A percentile compares a stretch with the other conserved stretches of the same genome.
These are phyloP conservation scores for Amanita pallidorosea DNA, from an alignment of 768 basidiomycete genomes.

Conservation along the genomic window DNA sequence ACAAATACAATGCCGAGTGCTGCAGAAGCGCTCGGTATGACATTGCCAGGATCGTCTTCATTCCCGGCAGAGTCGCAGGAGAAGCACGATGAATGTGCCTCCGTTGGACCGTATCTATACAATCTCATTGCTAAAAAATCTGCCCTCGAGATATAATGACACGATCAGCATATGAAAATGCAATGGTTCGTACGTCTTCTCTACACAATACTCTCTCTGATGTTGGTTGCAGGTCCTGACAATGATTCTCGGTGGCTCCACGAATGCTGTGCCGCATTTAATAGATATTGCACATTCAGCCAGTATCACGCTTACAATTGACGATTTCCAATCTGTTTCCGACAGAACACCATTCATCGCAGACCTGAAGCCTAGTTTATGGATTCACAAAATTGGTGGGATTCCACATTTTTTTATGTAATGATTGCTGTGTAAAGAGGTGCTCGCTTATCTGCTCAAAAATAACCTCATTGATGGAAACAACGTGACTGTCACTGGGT, in stretches of 20 bases:
- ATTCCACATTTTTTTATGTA: constrained; percentile 42
- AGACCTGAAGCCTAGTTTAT: constrained; percentile 94
- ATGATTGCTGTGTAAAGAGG: constrained; percentile 35
- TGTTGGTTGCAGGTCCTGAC: constrained; percentile 59
- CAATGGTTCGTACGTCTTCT: constrained; percentile 53
- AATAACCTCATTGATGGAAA: constrained; percentile 85
- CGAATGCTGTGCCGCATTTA: constrained; percentile 93
- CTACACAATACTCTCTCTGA: not conserved
- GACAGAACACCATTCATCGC: constrained; percentile 92
- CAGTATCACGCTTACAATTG: constrained; percentile 77
- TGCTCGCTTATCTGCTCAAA: constrained; percentile 78
- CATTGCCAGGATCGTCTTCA: constrained; percentile 89
- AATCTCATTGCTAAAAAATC: constrained; percentile 87
- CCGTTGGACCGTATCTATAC: constrained; percentile 74
- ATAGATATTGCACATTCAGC: constrained; percentile 96
- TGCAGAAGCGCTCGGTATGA: constrained; percentile 92
- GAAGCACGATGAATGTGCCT: constrained; percentile 76
- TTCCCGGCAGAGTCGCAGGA: constrained; percentile 91
- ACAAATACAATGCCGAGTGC: constrained; percentile 98
- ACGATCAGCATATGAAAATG: constrained; percentile 92
- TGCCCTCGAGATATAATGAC: constrained; percentile 97
- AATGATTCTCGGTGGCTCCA: constrained; percentile 96
- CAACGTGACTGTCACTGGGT: constrained; percentile 85
- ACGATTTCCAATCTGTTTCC: constrained; percentile 91
- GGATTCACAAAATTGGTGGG: constrained; percentile 95